phyloP scores from a whole-genome alignment of 1,284 basidiomycete genomes.

The Schizopora paradoxa region DNA sequence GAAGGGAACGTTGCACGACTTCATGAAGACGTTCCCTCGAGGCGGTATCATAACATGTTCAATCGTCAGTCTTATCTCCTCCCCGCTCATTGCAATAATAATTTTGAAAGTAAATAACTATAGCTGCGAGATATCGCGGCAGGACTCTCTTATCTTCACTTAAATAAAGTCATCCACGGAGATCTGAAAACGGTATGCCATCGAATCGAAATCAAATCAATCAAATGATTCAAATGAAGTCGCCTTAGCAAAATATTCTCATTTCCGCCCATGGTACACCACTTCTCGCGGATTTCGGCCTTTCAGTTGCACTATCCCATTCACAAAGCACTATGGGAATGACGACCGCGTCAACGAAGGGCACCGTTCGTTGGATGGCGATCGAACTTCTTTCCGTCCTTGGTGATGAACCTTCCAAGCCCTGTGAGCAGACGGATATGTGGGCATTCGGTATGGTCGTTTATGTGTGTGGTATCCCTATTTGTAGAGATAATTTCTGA shows the following conservation, averaged over 20 bases:
- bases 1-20: conserved; percentile 5
- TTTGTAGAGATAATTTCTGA: no score
- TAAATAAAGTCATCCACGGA: conserved; percentile 1
- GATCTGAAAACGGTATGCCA: conserved; percentile 7
- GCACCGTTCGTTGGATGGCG: conserved; percentile 8
- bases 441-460: conserved; percentile 11
- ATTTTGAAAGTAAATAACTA: neutral
- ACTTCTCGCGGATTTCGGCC: conserved; percentile 7
- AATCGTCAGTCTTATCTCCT: neutral
- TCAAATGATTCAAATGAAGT: neutral
- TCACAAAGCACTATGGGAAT: neutral
- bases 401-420: neutral
- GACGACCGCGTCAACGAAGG: neutral
- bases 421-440: neutral
- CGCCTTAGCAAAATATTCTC: conserved; percentile 6
- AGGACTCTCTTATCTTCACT: conserved; percentile 4
- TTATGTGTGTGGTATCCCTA: conserved; percentile 7
- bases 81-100: neutral
- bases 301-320: conserved; percentile 1
- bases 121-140: conserved; percentile 6
- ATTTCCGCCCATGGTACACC: neutral
- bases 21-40: neutral
- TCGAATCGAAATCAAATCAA: neutral
- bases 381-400: neutral
- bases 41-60: neutral